Percentiles rank a stretch among this genome's conserved stretches.
Conservation (phyloP, 441 rosid species). For the Gossypium armourianum region DNA sequence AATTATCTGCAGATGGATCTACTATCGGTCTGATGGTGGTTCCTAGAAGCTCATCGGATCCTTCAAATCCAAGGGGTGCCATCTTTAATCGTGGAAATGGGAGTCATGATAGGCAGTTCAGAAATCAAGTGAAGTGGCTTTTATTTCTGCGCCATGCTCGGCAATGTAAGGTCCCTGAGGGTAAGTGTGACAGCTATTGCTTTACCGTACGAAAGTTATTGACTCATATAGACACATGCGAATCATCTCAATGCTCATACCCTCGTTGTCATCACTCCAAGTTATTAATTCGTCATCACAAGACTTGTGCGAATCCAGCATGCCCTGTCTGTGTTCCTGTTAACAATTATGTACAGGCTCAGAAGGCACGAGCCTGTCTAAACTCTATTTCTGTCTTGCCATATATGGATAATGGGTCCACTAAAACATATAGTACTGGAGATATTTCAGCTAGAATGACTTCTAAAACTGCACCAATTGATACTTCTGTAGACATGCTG, state of each 20-base stretch:
- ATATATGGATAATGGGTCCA: slow-evolving; percentile 26
- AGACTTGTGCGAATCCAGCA: slow-evolving; percentile 47
- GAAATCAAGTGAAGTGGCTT: slow-evolving; percentile 79
- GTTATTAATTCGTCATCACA: slow-evolving; percentile 60
- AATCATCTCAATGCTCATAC: slow-evolving; percentile 44
- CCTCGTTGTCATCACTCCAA: slow-evolving; percentile 77
- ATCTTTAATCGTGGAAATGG: slow-evolving; percentile 46
- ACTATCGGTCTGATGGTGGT: slow-evolving; percentile 32
- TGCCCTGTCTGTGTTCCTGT: slow-evolving; percentile 97
- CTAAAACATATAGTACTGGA: slow-evolving; percentile 37
- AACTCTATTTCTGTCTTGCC: slow-evolving; percentile 35
- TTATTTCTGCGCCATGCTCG: slow-evolving; percentile 87
- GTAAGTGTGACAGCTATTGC: slow-evolving; percentile 68
- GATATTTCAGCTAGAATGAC: slow-evolving; percentile 36
- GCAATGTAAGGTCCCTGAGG: slow-evolving; percentile 72
- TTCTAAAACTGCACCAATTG: slow-evolving; percentile 36
- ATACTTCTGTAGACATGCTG: slow-evolving; percentile 47
- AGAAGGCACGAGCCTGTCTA: slow-evolving; percentile 39
- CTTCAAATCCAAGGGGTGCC: slow-evolving; percentile 32
- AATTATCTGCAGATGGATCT: slow-evolving; percentile 56
- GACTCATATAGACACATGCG: slow-evolving; percentile 76
- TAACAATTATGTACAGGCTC: slow-evolving; percentile 43
- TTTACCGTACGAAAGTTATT: slow-evolving; percentile 55
- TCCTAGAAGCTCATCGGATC: slow-evolving; percentile 42
- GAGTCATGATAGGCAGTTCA: slow-evolving; percentile 54